phyloP scores from a whole-genome alignment of 768 basidiomycete genomes.

The Suillus alpinus region DNA sequence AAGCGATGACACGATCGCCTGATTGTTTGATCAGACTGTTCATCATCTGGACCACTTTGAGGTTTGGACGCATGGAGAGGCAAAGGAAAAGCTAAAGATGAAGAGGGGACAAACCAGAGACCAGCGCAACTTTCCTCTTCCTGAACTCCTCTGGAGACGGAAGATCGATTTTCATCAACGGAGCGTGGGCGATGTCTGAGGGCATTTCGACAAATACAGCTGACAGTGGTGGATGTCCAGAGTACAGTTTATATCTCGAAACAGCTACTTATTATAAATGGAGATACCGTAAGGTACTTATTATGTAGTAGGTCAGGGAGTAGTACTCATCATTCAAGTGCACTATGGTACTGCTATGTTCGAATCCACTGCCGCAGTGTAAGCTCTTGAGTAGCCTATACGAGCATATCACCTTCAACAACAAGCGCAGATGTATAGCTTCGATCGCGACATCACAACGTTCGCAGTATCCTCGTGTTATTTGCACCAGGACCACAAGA shows the following conservation, averaged over 20 bases:
- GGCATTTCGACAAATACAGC: not conserved
- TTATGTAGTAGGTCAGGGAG: not conserved
- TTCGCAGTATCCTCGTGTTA: no score
- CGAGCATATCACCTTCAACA: no score
- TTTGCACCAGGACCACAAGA: no score
- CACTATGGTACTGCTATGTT: not conserved
- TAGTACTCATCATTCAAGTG: not conserved
- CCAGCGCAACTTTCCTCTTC: conserved; percentile 90
- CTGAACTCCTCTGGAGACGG: conserved; percentile 80
- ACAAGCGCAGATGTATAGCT: no score
- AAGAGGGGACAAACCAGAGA: conserved; percentile 62
- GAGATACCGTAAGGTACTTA: not conserved
- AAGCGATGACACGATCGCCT: not conserved
- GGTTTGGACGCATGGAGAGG: not conserved
- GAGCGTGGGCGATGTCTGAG: conserved; percentile 3
- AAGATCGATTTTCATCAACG: conserved; percentile 52
- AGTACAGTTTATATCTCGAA: not conserved
- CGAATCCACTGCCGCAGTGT: no score
- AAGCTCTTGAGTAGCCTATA: no score
- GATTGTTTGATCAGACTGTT: not conserved
- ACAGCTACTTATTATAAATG: not conserved
- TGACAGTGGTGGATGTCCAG: not conserved
- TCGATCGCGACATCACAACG: no score
- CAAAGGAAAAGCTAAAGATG: conserved; percentile 3
- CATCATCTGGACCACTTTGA: not conserved